These are phyloP conservation scores for Aspergillus novofumigatus DNA, from an alignment of 2,329 filamentous ascomycete species.

Conservation along the genomic window DNA sequence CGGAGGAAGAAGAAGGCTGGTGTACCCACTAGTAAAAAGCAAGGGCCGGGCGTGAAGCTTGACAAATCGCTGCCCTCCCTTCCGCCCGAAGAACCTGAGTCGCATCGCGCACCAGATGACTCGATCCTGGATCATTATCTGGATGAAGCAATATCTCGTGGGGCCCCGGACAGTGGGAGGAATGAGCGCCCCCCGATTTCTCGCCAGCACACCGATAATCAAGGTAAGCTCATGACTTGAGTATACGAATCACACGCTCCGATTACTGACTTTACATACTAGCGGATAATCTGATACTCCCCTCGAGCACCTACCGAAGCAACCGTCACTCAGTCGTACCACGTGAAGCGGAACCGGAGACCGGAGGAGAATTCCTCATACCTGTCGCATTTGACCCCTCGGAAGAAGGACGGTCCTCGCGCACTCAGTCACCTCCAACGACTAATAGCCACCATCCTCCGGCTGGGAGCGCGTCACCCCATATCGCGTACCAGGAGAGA, in stretches of 20 bases:
- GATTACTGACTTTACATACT: background rate
- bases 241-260: background rate
- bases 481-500: constrained; percentile 89
- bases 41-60: constrained; percentile 55
- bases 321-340: constrained; percentile 70
- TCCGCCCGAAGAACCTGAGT: constrained; percentile 65
- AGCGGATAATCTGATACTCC: constrained; percentile 62
- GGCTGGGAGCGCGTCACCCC: constrained; percentile 62
- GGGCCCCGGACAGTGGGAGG: constrained; percentile 20
- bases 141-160: constrained; percentile 42
- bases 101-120: constrained; percentile 54
- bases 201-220: constrained; percentile 22
- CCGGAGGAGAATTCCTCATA: constrained; percentile 67
- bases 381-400: constrained; percentile 71
- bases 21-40: constrained; percentile 36
- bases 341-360: constrained; percentile 51
- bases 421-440: constrained; percentile 41
- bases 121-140: constrained; percentile 60
- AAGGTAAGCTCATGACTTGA: constrained; percentile 24
- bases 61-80: constrained; percentile 93
- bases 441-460: constrained; percentile 25
- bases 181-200: constrained; percentile 20
- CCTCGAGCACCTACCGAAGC: constrained; percentile 71
- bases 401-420: constrained; percentile 54
- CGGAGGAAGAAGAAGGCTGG: constrained; percentile 79